Evolutionary conservation across 257 asterid species (phyloP).

Genomic region (Linaria vulgaris): DNA sequence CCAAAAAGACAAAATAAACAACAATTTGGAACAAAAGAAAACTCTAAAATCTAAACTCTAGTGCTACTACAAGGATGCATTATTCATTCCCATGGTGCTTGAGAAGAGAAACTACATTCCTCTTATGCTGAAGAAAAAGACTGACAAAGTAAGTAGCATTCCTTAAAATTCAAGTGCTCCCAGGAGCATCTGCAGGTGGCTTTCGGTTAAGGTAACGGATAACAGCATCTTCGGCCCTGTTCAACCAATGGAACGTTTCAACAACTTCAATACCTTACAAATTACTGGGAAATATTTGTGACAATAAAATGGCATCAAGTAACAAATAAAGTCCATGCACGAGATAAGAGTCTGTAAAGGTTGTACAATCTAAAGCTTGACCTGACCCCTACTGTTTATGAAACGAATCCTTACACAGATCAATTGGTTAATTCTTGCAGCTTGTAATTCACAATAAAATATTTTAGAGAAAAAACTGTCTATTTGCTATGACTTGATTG

Average conservation of each 20-base stretch:
- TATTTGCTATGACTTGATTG: no score
- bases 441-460: not conserved
- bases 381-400: not conserved
- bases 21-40: slow-evolving; percentile 12
- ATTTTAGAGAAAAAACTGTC: not conserved
- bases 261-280: not conserved
- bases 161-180: slow-evolving; percentile 55
- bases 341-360: not conserved
- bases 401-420: not conserved
- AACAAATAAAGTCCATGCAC: not conserved
- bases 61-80: slow-evolving; percentile 19
- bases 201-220: slow-evolving; percentile 89
- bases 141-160: no score
- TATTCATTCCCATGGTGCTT: slow-evolving; percentile 11
- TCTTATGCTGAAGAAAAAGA: no score
- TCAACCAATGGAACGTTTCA: slow-evolving; percentile 30
- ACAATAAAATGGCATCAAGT: not conserved
- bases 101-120: slow-evolving; percentile 16
- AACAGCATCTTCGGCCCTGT: slow-evolving; percentile 98
- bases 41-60: not conserved
- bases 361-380: not conserved
- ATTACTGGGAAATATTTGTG: not conserved
- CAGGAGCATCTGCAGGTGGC: slow-evolving; percentile 68
- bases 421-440: no score
- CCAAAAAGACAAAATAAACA: slow-evolving; percentile 18